Percentiles rank a stretch among this genome's conserved stretches.
phyloP scores from a whole-genome alignment of 2,329 filamentous ascomycete genomes.

The Botrytis cinerea region DNA sequence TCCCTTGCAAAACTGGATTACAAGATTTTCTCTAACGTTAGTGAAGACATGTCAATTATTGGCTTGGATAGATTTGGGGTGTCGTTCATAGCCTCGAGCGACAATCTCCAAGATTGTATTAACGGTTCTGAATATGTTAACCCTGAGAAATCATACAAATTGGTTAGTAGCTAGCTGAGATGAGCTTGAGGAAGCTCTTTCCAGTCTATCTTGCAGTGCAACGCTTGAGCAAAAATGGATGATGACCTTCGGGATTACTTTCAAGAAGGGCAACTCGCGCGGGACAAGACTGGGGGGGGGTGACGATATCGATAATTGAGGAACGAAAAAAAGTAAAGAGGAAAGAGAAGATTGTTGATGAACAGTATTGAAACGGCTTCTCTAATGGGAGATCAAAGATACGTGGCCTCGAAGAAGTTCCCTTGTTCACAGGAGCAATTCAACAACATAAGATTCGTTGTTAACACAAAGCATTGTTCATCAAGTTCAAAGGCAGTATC shows the following conservation, averaged over 20 bases:
- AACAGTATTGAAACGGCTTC: background rate
- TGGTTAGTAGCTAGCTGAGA: background rate
- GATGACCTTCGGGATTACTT: fast-evolving
- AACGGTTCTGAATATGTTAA: background rate
- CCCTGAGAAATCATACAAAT: background rate
- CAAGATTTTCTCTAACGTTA: background rate
- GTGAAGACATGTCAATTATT: background rate
- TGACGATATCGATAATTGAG: background rate
- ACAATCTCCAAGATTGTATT: background rate
- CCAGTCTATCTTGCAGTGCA: background rate
- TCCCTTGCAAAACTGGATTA: background rate
- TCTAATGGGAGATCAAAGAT: background rate
- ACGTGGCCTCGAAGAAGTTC: background rate
- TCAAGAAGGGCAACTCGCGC: background rate
- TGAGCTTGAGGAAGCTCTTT: background rate
- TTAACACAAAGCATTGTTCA: background rate
- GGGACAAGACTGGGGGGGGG: background rate
- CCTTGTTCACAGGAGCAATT: background rate
- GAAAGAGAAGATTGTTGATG: background rate
- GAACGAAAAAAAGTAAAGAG: background rate
- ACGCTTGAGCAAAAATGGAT: background rate
- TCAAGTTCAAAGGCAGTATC: background rate
- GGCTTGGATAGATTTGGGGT: fast-evolving
- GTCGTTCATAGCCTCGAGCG: background rate
- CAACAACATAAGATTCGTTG: background rate